A percentile compares a stretch with the other conserved stretches of the same genome.
Evolutionary conservation across 306 rosid species (phyloP).

Genomic region (Hippophae rhamnoides): DNA sequence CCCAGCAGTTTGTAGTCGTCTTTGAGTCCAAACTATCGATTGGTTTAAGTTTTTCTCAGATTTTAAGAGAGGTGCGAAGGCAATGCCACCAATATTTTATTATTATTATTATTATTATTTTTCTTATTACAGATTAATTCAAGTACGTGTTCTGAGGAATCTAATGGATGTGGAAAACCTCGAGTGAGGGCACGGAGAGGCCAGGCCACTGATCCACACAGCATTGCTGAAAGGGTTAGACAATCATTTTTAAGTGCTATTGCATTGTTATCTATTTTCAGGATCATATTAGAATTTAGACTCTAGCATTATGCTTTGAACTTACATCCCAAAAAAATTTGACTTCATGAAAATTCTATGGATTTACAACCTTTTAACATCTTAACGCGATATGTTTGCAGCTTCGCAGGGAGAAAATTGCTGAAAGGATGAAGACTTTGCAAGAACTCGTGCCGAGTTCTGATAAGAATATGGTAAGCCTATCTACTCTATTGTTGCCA

Average conservation of each 20-base stretch:
- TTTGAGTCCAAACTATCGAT: background rate
- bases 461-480: constrained; percentile 17
- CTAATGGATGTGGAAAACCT: constrained; percentile 19
- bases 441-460: constrained; percentile 44
- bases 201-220: constrained; percentile 45
- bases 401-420: constrained; percentile 41
- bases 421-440: constrained; percentile 36
- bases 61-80: background rate
- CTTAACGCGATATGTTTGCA: constrained; percentile 8
- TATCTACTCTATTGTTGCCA: background rate
- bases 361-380: background rate
- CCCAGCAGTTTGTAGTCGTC: background rate
- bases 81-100: background rate
- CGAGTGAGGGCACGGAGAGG: constrained; percentile 37
- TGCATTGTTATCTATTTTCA: background rate
- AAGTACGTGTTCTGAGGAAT: constrained; percentile 5
- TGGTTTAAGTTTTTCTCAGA: background rate
- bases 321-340: background rate
- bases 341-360: background rate
- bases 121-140: constrained; percentile 7
- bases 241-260: background rate
- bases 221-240: constrained; percentile 44
- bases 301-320: background rate
- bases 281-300: background rate
- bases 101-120: background rate